Base-by-base conservation (phyloP, 768 basidiomycete genomes). In the Phanerodontia chrysosporium region DNA sequence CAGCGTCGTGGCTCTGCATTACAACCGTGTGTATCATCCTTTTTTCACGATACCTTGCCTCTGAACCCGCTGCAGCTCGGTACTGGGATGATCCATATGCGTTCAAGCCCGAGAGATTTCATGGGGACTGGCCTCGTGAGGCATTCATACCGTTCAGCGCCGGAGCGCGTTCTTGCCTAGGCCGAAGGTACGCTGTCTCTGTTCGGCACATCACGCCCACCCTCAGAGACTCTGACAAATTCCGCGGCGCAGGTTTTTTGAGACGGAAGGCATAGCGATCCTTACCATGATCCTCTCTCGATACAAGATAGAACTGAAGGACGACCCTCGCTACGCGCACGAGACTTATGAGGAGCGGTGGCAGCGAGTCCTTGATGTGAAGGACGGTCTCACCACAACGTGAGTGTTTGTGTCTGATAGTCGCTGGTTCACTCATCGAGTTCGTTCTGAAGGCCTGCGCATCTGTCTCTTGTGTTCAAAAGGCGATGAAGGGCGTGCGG, bases 91-190 rank as follows among this genome's bases (percentile, higher is more conserved):
- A 76, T 30, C 75, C 76, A 0, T 44, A 66, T 21, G 64, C 60
- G 13, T 78, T 76, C 66, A 70, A 68, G 21, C 76, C 76, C 0
- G 73, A 74, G 28, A 74, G 82, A 8, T 83, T 83, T 71, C 67
- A 82, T 14, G 74, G 73, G 28, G 78, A 83, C 46, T 84, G 80
- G 77, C 75, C 78, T 22, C 72, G 75, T 30, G 81, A 83, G 64
- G 83, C 83, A 0, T 83, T 82, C 63, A 32, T 81, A 22, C 80
- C 83, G 2, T 83, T 83, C 63, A 80, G 78, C 55, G 72, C 67
- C 51, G 80, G 80, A 72, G 52, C 75, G 18, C 72, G 80, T 8
- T 74, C 74, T 25, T 82, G 80, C 65, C 64, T 80, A 22, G 80
- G 79, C 42, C 70, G 77, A 58, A 75, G 73, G 78, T 78, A 65